phyloP scores from a whole-genome alignment of 352 stramenopile genomes.

The Pythium aquatile region DNA sequence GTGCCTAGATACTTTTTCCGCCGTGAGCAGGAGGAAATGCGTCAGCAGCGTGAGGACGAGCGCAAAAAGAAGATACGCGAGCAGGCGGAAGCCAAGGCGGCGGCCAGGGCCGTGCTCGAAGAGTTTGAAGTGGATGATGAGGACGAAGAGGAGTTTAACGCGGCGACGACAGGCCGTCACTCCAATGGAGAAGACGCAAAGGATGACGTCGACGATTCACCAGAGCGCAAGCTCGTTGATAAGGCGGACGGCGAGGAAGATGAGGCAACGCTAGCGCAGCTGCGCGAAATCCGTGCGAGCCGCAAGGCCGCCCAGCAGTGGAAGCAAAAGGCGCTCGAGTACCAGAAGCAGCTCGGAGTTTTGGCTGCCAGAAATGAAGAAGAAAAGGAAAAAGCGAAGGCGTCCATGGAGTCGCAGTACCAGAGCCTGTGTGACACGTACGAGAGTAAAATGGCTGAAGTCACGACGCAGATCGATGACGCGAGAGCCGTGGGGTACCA shows the following conservation, averaged over 20 bases:
- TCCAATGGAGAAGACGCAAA: slow-evolving; percentile 6
- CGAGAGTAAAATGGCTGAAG: slow-evolving; percentile 66
- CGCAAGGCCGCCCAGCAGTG: slow-evolving; percentile 55
- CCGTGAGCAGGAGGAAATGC: slow-evolving; percentile 41
- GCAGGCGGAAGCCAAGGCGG: slow-evolving; percentile 28
- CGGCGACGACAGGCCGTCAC: slow-evolving; percentile 21
- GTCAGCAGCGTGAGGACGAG: slow-evolving; percentile 35
- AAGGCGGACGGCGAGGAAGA: slow-evolving; percentile 38
- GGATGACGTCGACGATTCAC: slow-evolving; percentile 26
- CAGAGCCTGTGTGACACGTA: slow-evolving; percentile 69
- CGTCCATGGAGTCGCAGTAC: slow-evolving; percentile 58
- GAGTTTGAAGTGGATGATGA: slow-evolving; percentile 42
- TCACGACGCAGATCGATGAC: slow-evolving; percentile 78
- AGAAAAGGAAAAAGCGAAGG: slow-evolving; percentile 41
- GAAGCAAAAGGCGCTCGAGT: slow-evolving; percentile 64
- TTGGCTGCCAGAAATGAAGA: slow-evolving; percentile 43
- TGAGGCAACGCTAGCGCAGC: slow-evolving; percentile 36
- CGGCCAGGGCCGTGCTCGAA: slow-evolving; percentile 21
- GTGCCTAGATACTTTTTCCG: slow-evolving; percentile 65
- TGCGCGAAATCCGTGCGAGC: slow-evolving; percentile 37
- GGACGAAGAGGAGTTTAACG: slow-evolving; percentile 35
- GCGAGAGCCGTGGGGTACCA: slow-evolving; percentile 64
- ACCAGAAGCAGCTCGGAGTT: slow-evolving; percentile 56
- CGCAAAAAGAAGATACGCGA: slow-evolving; percentile 36
- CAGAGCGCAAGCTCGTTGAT: slow-evolving; percentile 13